Conservation (phyloP, 2,329 filamentous ascomycete species). For the Clarireedia paspali region DNA sequence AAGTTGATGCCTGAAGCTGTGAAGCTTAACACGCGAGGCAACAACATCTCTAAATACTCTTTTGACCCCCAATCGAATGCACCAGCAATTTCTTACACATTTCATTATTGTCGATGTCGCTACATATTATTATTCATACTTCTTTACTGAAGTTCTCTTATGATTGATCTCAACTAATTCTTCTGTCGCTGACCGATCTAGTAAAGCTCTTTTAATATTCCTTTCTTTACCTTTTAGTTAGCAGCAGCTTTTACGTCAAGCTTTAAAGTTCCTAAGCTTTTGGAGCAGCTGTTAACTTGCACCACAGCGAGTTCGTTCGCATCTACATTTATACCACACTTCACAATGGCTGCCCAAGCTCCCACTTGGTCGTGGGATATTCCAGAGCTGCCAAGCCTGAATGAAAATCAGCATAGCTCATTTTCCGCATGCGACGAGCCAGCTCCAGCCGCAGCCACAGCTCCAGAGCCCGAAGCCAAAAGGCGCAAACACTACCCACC, state of each 20-base stretch:
- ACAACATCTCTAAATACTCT: not conserved
- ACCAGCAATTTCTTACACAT: slow-evolving; percentile 4
- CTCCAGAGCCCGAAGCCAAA: slow-evolving; percentile 18
- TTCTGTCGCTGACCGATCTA: not conserved
- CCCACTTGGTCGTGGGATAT: slow-evolving; percentile 3
- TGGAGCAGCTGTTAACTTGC: not conserved
- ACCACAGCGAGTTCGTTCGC: not conserved
- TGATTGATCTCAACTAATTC: slow-evolving; percentile 4
- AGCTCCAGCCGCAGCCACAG: not conserved
- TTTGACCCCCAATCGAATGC: not conserved
- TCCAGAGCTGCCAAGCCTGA: not conserved
- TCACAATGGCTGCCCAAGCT: not conserved
- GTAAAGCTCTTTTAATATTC: not conserved
- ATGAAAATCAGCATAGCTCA: not conserved
- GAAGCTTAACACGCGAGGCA: slow-evolving; percentile 4
- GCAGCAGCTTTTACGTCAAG: not conserved
- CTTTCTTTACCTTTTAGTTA: not conserved
- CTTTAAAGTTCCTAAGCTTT: not conserved
- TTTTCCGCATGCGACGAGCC: not conserved
- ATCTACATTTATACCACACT: not conserved
- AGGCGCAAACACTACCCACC: slow-evolving; percentile 52
- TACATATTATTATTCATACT: slow-evolving; percentile 18
- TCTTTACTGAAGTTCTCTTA: slow-evolving; percentile 8
- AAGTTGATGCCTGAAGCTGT: not conserved
- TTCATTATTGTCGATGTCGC: slow-evolving; percentile 9